Percentiles rank a stretch among this genome's conserved stretches.
Evolutionary conservation across 2,329 filamentous ascomycete species (phyloP).

Genomic region (Penicillium sp.): DNA sequence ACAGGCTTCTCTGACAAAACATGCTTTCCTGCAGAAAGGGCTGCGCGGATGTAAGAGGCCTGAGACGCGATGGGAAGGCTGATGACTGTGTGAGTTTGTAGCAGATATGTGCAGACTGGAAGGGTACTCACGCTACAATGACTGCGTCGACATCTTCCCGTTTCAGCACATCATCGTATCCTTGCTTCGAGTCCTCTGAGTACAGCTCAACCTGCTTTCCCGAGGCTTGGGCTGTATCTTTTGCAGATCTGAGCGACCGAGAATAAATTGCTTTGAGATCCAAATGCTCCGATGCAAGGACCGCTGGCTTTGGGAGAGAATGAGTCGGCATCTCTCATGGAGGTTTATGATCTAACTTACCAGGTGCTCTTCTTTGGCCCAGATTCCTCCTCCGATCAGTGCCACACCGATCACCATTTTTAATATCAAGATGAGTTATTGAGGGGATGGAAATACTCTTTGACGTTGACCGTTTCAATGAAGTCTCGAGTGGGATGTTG

Average conservation of each 20-base stretch:
- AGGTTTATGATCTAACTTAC: not conserved
- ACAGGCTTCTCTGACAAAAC: slow-evolving; percentile 72
- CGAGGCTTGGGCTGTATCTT: slow-evolving; percentile 45
- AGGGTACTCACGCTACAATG: slow-evolving; percentile 35
- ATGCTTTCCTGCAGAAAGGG: slow-evolving; percentile 67
- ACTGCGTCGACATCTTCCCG: slow-evolving; percentile 52
- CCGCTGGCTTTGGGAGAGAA: not conserved
- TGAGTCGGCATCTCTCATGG: not conserved
- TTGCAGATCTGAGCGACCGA: slow-evolving; percentile 61
- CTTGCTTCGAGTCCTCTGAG: slow-evolving; percentile 53
- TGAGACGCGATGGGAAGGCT: slow-evolving; percentile 63
- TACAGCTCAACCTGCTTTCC: slow-evolving; percentile 53
- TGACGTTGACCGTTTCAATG: not conserved
- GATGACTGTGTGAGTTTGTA: not conserved
- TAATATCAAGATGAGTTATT: not conserved
- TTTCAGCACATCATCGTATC: slow-evolving; percentile 55
- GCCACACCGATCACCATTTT: slow-evolving; percentile 3
- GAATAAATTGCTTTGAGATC: slow-evolving; percentile 58
- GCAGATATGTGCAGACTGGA: not conserved
- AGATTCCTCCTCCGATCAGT: slow-evolving; percentile 6
- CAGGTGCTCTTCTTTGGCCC: slow-evolving; percentile 6
- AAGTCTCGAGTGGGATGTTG: not conserved
- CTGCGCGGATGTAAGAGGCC: slow-evolving; percentile 60
- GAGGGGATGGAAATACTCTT: not conserved
- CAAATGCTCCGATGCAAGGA: slow-evolving; percentile 5